Evolutionary conservation across 352 stramenopile species (phyloP).

Genomic region (Phytophthora nicotianae): DNA sequence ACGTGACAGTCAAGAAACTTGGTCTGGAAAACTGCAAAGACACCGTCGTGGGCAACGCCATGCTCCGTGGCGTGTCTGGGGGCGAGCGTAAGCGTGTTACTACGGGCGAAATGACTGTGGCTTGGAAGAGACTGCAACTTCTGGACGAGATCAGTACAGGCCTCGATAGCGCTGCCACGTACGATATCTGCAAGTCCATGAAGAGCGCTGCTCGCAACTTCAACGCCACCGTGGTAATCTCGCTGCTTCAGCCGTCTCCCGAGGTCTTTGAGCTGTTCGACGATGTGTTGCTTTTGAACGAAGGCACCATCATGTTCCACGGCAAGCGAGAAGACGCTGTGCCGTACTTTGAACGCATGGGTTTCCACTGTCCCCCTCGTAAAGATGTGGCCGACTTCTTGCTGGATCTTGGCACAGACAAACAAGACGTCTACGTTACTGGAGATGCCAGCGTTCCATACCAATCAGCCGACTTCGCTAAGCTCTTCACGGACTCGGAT

Average conservation of each 20-base stretch:
- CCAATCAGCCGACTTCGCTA: slow-evolving; percentile 45
- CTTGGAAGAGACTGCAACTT: slow-evolving; percentile 8
- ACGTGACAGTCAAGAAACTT: slow-evolving; percentile 48
- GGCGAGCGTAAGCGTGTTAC: slow-evolving; percentile 69
- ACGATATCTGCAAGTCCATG: slow-evolving; percentile 88
- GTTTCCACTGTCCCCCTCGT: slow-evolving; percentile 38
- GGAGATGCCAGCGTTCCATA: slow-evolving; percentile 23
- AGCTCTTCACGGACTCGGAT: slow-evolving; percentile 44
- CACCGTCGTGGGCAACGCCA: slow-evolving; percentile 66
- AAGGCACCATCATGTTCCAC: slow-evolving; percentile 57
- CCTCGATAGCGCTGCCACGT: slow-evolving; percentile 35
- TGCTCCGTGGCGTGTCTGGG: slow-evolving; percentile 66
- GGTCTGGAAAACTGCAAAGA: slow-evolving; percentile 61
- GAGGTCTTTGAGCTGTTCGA: slow-evolving; percentile 65
- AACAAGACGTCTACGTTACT: slow-evolving; percentile 17
- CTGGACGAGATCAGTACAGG: slow-evolving; percentile 84
- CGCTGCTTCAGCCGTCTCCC: slow-evolving; percentile 47
- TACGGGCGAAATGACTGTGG: slow-evolving; percentile 18
- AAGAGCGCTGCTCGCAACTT: slow-evolving; percentile 51
- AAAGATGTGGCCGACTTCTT: slow-evolving; percentile 29
- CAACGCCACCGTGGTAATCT: slow-evolving; percentile 51
- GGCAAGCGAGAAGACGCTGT: slow-evolving; percentile 43
- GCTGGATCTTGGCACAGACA: slow-evolving; percentile 25
- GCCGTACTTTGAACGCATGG: slow-evolving; percentile 52
- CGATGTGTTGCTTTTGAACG: slow-evolving; percentile 55